A percentile compares a stretch with the other conserved stretches of the same genome.
phyloP scores from a whole-genome alignment of 2,329 filamentous ascomycete genomes.

The Aspergillus pseudonomiae region DNA sequence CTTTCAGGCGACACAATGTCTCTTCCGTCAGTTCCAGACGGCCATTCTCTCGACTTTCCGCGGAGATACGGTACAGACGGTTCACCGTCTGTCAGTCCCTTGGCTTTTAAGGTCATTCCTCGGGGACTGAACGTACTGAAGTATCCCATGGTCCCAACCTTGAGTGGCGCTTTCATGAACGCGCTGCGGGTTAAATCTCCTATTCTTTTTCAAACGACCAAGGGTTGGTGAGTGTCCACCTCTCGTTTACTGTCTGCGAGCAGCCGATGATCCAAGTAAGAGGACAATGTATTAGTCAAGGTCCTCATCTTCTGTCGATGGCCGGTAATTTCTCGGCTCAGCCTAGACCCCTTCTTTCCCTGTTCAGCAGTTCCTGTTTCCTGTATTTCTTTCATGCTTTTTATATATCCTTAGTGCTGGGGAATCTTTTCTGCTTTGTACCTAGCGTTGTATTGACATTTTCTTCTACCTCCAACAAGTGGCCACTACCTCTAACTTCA shows the following conservation, averaged over 20 bases:
- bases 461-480: neutral
- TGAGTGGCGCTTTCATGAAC: neutral
- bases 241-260: neutral
- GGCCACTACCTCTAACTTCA: neutral
- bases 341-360: neutral
- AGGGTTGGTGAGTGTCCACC: neutral
- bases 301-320: neutral
- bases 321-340: neutral
- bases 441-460: neutral
- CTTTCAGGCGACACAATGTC: neutral
- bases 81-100: neutral
- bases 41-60: neutral
- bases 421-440: neutral
- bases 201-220: neutral
- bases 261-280: neutral
- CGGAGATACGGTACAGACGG: slow-evolving; percentile 5
- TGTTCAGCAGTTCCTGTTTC: neutral
- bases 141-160: neutral
- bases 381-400: neutral
- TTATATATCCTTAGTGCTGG: neutral
- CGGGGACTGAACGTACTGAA: neutral
- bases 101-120: neutral
- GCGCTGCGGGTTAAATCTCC: neutral
- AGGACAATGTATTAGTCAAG: neutral
- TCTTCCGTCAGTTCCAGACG: neutral